Evolutionary conservation across 78 protist genomes (phyloP).

Genomic region (slime mould (Dictyostelium discoideum)): DNA sequence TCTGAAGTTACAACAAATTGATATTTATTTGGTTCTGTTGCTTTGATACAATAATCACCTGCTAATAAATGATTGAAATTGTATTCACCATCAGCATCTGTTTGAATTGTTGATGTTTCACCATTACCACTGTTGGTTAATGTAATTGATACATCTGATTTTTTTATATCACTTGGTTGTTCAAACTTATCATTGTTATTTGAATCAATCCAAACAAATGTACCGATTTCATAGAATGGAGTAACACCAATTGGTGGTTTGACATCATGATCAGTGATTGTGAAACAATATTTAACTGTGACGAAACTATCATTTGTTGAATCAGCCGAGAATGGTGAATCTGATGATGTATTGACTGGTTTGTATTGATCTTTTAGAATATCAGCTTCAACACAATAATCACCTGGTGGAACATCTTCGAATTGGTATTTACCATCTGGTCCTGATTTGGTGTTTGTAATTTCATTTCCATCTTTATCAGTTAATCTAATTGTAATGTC

Average conservation of each 20-base stretch:
- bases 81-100: slow-evolving; percentile 13
- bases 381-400: slow-evolving; percentile 7
- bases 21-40: neutral
- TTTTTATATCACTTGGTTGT: neutral
- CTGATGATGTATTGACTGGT: neutral
- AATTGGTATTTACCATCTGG: slow-evolving; percentile 24
- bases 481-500: neutral
- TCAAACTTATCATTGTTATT: neutral
- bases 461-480: neutral
- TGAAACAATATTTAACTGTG: neutral
- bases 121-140: neutral
- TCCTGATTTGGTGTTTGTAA: slow-evolving; percentile 6
- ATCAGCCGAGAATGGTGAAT: neutral
- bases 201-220: slow-evolving; percentile 8
- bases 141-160: neutral
- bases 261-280: neutral
- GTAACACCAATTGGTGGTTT: neutral
- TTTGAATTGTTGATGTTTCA: neutral
- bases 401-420: slow-evolving; percentile 6
- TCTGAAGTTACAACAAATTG: neutral
- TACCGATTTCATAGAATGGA: slow-evolving; percentile 11
- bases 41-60: slow-evolving; percentile 8
- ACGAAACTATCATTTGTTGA: neutral
- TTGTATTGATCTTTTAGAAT: neutral
- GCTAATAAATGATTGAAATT: slow-evolving; percentile 1